Base-by-base conservation (phyloP, 176 grass and related monocot genomes). In the Oryza glaberrima region DNA sequence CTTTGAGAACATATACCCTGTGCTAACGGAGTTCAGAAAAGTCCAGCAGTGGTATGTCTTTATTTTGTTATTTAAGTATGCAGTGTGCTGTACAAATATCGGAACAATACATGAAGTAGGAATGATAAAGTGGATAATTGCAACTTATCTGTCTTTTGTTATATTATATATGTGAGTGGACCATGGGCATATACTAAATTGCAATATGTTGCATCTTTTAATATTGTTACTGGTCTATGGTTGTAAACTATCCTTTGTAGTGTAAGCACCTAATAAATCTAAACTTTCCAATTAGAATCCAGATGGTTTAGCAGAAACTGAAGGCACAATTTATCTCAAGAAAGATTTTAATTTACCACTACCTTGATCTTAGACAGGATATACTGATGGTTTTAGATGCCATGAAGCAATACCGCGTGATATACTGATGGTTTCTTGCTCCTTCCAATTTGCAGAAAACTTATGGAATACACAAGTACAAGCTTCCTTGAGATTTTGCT, bases 1-100 rank as follows among this genome's bases (percentile, higher is more conserved):
- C 26, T 95, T 95, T 10, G 93, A 98, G 61, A 98, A 98, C 61
- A 98, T 98, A 86, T 98, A 98, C 80, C 96, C 93, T 79, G 93
- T 98, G 40, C 77, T 95, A 12, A 61, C 88, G 36, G 93, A 95
- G 83, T 98, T 98, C 83, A 90, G 93, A 81, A 98, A 98, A 92
- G 82, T 92, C 52, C 93, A 94, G 73, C 93, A 95, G 87, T 93
- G 93, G 96, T 98, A 94, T 32, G 81, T 26, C 5, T 26, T 76
- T 76, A 32, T 47, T 61, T n/a, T 41, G 10, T 51, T 45, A 19
- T 41, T 72, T 84, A 56, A 36, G 38, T 77, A 40, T 56, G 11
- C 44, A 28, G 6, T 66, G 40, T 16, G 66, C 4, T 7, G 3
- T 56, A 26, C 41, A 64, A 89, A 46, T 2, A 13, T 36, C 7